Evolutionary conservation across 257 asterid species (phyloP), one percentile per base, ranked within the genome.

Genomic region (Scutellaria barbata): DNA sequence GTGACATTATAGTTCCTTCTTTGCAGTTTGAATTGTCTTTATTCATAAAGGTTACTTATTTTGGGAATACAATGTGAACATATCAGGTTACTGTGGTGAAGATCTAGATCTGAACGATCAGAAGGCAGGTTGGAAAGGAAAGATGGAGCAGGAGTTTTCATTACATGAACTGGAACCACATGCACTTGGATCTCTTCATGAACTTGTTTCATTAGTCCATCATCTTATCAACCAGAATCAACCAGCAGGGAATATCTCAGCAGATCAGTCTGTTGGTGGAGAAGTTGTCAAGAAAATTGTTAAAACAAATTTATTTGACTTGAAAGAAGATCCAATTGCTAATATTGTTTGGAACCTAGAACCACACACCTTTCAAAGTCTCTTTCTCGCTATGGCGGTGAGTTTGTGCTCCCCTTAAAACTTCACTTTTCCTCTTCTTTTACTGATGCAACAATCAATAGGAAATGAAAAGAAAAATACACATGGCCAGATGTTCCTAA

Each of bases 341-440:
- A 77, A 76, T 72, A 68, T 84, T 53, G 61, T 95, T 85, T 86
- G 96, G 96, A 87, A 77, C 63, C 89, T 95, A 39, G 83, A 88
- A 68, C 92, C 95, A 18, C 83, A 45, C 81, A 80, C 83, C 68
- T 84, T 89, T 76, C 87, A 68, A 60, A 73, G 74, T n/a, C 84
- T 95, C 71, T 85, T 95, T 76, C 84, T 87, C 55, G 73, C 89
- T 5, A 82, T 92, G 90, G 97, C 95, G n/a, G 98, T 95, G 74
- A 83, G 97, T 88, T 70, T 53, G 57, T 42, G 46, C 65, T 47
- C 53, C 66, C 48, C 48, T 75, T 73, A 14, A 39, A 47, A 51
- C 16, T 10, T 13, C 61, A 25, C 37, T 42, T 66, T 37, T 35
- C 60, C 51, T 48, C 75, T 52, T 68, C 30, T 59, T 63, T 59